phyloP scores from a whole-genome alignment of 805 yeast genomes.

The Starmerella asiatica region DNA sequence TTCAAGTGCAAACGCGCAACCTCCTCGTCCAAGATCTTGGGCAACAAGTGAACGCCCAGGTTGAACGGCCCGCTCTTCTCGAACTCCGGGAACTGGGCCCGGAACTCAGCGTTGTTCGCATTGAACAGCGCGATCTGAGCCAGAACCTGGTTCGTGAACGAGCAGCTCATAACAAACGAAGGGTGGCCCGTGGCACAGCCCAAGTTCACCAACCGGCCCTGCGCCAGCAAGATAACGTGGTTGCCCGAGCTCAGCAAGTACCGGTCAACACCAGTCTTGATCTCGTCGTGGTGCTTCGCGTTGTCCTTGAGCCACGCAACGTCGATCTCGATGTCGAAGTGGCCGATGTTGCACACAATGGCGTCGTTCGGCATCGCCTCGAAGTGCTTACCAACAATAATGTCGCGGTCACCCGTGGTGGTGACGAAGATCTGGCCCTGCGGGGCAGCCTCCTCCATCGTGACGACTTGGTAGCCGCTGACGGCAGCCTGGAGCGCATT shows the following conservation, averaged over 20 bases:
- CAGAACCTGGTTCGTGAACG: constrained; percentile 97
- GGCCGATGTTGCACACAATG: constrained; percentile 99
- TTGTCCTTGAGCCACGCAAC: constrained; percentile 97
- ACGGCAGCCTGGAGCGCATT: constrained; percentile 99
- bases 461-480: constrained; percentile 92
- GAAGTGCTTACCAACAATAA: constrained; percentile 81
- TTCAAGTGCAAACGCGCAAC: constrained; percentile 94
- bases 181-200: constrained; percentile 99
- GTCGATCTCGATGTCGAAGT: constrained; percentile 97
- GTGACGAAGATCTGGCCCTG: constrained; percentile 96
- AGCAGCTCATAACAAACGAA: constrained; percentile 97
- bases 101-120: constrained; percentile 68
- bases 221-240: constrained; percentile 91
- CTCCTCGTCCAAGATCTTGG: constrained; percentile 96
- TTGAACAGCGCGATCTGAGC: constrained; percentile 98
- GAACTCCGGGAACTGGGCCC: constrained; percentile 72
- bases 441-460: constrained; percentile 86
- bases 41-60: constrained; percentile 87
- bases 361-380: constrained; percentile 96
- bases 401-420: constrained; percentile 99
- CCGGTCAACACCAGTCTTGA: constrained; percentile 99
- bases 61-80: constrained; percentile 82
- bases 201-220: constrained; percentile 97
- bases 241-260: constrained; percentile 77
- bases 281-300: constrained; percentile 87